A percentile compares a stretch with the other conserved stretches of the same genome.
Evolutionary conservation across 1,284 basidiomycete species (phyloP).

Genomic region (Ganoderma sinense): DNA sequence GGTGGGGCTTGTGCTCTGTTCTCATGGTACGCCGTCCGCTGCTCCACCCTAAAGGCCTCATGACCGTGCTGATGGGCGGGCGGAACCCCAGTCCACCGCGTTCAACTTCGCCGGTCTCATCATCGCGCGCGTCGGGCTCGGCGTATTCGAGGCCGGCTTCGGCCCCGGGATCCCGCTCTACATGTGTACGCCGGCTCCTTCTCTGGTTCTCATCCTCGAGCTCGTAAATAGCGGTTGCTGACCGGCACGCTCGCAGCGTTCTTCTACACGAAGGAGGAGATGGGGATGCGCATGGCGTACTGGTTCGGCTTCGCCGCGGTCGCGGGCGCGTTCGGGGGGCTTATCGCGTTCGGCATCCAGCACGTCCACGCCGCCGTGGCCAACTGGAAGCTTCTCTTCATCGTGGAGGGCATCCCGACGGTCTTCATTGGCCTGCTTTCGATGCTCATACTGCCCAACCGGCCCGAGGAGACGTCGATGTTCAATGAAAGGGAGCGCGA

Average conservation of each 20-base stretch:
- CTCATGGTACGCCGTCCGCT: conserved; percentile 58
- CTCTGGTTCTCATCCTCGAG: too few species aligned
- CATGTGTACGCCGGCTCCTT: conserved; percentile 53
- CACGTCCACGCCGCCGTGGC: conserved; percentile 57
- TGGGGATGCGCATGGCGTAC: conserved; percentile 75
- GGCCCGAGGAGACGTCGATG: conserved; percentile 79
- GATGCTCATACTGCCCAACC: conserved; percentile 73
- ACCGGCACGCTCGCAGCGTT: conserved; percentile 57
- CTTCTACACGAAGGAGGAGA: conserved; percentile 78
- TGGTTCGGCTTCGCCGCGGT: conserved; percentile 86
- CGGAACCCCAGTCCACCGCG: conserved; percentile 54
- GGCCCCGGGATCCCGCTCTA: conserved; percentile 80
- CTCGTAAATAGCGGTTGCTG: neutral
- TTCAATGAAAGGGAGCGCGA: conserved; percentile 77
- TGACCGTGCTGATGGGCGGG: neutral
- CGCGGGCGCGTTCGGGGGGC: conserved; percentile 80
- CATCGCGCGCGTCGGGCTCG: conserved; percentile 64
- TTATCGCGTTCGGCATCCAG: conserved; percentile 77
- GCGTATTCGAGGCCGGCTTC: conserved; percentile 78
- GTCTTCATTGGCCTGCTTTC: conserved; percentile 74
- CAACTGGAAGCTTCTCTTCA: conserved; percentile 77
- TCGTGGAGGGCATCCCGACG: conserved; percentile 79
- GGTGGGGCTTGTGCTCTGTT: conserved; percentile 76
- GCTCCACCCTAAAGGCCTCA: neutral
- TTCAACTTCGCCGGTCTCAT: conserved; percentile 68